Percentiles rank a stretch among this genome's conserved stretches.
phyloP scores from a whole-genome alignment of 179 eudicot genomes.

The Spergularia azorica region DNA sequence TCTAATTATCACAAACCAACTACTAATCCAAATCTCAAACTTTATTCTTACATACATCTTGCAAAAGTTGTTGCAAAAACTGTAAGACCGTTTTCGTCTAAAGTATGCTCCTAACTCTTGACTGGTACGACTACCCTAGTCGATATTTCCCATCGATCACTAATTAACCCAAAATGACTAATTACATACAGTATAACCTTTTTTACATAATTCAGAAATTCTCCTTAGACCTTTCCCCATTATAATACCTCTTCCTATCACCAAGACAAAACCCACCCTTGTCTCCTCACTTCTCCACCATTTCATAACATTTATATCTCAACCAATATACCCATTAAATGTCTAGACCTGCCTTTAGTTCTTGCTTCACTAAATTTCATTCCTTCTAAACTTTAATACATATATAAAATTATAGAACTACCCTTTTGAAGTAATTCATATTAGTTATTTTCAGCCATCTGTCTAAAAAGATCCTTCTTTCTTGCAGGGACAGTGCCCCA shows the following conservation, averaged over 20 bases:
- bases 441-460: not conserved
- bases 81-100: too few species aligned
- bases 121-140: too few species aligned
- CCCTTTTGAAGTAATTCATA: not conserved
- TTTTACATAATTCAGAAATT: not conserved
- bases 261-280: slow-evolving; percentile 26
- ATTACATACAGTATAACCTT: too few species aligned
- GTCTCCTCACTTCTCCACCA: not conserved
- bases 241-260: slow-evolving; percentile 23
- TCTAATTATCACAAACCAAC: too few species aligned
- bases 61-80: too few species aligned
- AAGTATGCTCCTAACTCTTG: too few species aligned
- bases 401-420: not conserved
- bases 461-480: slow-evolving; percentile 19
- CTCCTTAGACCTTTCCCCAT: slow-evolving; percentile 7
- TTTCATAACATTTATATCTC: not conserved
- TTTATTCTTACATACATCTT: too few species aligned
- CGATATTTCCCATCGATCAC: not conserved
- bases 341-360: not conserved
- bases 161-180: slow-evolving; percentile 17
- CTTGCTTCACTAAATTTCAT: not conserved
- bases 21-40: too few species aligned
- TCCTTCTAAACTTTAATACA: not conserved
- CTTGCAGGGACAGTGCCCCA: slow-evolving; percentile 27
- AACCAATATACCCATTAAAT: not conserved